Evolutionary conservation across 1,139 yeast species (phyloP), one percentile per base, ranked within the genome.

Genomic region (Yamadazyma atlantica): DNA sequence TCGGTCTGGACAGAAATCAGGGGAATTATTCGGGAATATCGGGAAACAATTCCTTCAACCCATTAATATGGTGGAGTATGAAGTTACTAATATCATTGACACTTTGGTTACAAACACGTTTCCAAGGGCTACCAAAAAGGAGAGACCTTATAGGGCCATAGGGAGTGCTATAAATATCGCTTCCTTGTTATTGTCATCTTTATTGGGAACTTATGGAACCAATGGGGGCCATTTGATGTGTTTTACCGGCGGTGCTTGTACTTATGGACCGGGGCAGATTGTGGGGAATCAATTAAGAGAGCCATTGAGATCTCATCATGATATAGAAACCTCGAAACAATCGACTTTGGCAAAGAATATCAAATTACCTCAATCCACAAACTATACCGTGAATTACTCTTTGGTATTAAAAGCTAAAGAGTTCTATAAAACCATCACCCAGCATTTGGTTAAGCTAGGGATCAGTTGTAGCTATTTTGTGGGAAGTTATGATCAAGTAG

Each of bases 111-210:
- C 69, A 9, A 85, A 82, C 49, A 59, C 76, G 1, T 83, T 83
- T 57, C 75, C 78, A 1, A 69, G 69, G 36, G 54, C 63, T 7
- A 54, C 54, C 15, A 66, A 68, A 33, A 66, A 64, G 38, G 72
- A 73, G 44, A 69, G 94, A 50, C 69, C 75, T 2, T 64, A 64
- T 19, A 66, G 90, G 47, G 69, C 82, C 19, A 80, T 88, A 0
- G 94, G 92, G 0, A 57, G 78, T 29, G 90, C 90, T 2, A 49
- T 85, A 23, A 77, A 78, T 45, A 62, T 83, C n/a, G 84, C 87
- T 0, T 55, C 76, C 1, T 64, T 73, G 32, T 52, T 84, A 9
- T 54, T 83, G 24, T 73, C 72, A 37, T 55, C 72, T 1, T 54
- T 69, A 13, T 50, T 70, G 29, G 75, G 73, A 1, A 67, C 65